Evolutionary conservation across 768 basidiomycete genomes (phyloP).

Genomic region (Tulasnella sp.): DNA sequence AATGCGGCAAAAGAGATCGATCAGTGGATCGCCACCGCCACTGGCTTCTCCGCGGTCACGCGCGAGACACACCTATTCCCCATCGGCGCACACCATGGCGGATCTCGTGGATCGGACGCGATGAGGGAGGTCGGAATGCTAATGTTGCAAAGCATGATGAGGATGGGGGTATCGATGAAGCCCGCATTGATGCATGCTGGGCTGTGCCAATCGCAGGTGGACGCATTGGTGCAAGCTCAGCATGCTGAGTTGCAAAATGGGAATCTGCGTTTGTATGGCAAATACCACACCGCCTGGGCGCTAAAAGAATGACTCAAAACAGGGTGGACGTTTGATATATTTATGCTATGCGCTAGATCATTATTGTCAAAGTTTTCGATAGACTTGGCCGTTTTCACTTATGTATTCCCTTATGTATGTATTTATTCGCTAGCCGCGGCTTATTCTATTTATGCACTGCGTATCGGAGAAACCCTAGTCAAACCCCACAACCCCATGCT

Average conservation of each 20-base stretch:
- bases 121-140: slow-evolving; percentile 8
- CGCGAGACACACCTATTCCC: slow-evolving; percentile 11
- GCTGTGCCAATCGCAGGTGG: neutral
- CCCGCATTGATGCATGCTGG: slow-evolving; percentile 5
- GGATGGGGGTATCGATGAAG: slow-evolving; percentile 13
- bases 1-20: slow-evolving; percentile 11
- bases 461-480: too few species aligned
- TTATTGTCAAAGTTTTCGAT: too few species aligned
- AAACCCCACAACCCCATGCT: too few species aligned
- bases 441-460: too few species aligned
- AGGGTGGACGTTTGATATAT: too few species aligned
- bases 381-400: too few species aligned
- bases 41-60: neutral
- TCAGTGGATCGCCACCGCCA: neutral
- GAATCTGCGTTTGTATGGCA: neutral
- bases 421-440: too few species aligned
- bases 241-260: slow-evolving; percentile 5
- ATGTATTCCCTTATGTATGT: too few species aligned
- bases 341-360: too few species aligned
- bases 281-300: slow-evolving; percentile 9
- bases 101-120: neutral
- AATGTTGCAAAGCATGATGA: neutral
- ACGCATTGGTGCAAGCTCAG: neutral
- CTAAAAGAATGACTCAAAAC: neutral
- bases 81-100: slow-evolving; percentile 4